phyloP scores from a whole-genome alignment of 352 stramenopile species.

The Globisporangium alternatum region DNA sequence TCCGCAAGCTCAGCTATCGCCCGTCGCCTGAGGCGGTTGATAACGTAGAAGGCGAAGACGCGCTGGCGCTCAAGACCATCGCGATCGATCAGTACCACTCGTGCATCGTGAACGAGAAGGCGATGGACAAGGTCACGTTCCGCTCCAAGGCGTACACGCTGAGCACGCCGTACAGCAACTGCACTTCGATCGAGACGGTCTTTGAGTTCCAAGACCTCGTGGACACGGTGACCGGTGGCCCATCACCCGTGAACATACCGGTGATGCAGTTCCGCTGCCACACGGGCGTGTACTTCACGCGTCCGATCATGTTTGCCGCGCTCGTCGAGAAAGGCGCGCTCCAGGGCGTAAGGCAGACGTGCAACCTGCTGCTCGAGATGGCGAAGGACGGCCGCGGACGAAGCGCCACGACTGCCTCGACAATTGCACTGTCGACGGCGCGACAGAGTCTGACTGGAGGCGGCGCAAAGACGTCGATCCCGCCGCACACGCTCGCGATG shows the following conservation, averaged over 20 bases:
- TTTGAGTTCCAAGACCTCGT: conserved; percentile 44
- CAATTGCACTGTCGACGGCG: not conserved
- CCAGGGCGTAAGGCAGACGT: conserved; percentile 27
- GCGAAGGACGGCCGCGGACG: conserved; percentile 19
- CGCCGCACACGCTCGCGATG: conserved; percentile 40
- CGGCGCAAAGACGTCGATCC: conserved; percentile 10
- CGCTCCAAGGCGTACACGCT: conserved; percentile 64
- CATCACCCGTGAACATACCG: conserved; percentile 14
- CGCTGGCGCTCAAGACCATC: conserved; percentile 32
- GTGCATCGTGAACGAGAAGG: conserved; percentile 35
- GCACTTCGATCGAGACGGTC: conserved; percentile 57
- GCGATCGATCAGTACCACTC: conserved; percentile 63
- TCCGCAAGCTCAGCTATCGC: conserved; percentile 53
- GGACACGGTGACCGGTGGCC: conserved; percentile 13
- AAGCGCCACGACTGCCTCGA: not conserved
- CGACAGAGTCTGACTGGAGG: not conserved
- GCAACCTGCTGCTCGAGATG: conserved; percentile 23
- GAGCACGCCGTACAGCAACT: conserved; percentile 63
- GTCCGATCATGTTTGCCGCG: conserved; percentile 24
- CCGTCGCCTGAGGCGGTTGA: conserved; percentile 8
- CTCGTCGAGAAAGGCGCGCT: conserved; percentile 28
- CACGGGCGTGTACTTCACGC: conserved; percentile 29
- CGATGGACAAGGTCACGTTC: conserved; percentile 36
- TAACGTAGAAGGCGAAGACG: not conserved
- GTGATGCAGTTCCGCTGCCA: conserved; percentile 25